Conservation (phyloP, 1,139 yeast genomes). For the Pichia kudriavzevii region DNA sequence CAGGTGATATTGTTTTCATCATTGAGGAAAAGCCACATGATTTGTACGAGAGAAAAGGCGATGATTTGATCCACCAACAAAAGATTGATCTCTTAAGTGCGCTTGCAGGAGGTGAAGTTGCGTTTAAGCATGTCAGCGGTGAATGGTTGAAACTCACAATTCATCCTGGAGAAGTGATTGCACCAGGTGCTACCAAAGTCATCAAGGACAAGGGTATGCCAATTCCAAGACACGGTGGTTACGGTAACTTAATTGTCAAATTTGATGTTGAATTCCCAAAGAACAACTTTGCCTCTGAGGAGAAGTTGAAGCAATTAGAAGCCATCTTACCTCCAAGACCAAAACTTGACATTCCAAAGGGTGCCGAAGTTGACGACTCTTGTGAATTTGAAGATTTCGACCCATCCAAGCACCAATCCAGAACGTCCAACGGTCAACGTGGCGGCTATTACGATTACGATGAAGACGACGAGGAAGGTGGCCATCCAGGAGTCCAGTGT, state of each 20-base stretch:
- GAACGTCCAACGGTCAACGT: conserved; percentile 31
- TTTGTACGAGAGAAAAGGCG: conserved; percentile 78
- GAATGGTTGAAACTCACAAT: conserved; percentile 79
- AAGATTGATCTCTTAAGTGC: conserved; percentile 91
- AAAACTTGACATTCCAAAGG: conserved; percentile 47
- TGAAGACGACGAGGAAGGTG: conserved; percentile 60
- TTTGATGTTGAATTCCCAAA: conserved; percentile 69
- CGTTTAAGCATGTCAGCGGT: conserved; percentile 79
- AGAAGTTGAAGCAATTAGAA: conserved; percentile 58
- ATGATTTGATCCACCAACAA: conserved; percentile 78
- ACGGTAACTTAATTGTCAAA: conserved; percentile 65
- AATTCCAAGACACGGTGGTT: conserved; percentile 65
- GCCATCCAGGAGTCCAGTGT: conserved; percentile 72
- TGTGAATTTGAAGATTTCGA: conserved; percentile 64
- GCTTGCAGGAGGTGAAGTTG: conserved; percentile 89
- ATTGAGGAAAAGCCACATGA: conserved; percentile 85
- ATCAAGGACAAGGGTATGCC: conserved; percentile 97
- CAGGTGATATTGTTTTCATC: conserved; percentile 94
- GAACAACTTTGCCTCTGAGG: conserved; percentile 57
- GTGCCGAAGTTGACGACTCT: conserved; percentile 66
- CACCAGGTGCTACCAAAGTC: conserved; percentile 78
- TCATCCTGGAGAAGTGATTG: conserved; percentile 86
- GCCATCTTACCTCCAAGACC: conserved; percentile 60
- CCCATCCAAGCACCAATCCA: conserved; percentile 46
- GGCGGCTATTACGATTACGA: conserved; percentile 44